Evolutionary conservation across 495 filamentous ascomycete species (phyloP).

Genomic region (Trichocladium uniseriatum): DNA sequence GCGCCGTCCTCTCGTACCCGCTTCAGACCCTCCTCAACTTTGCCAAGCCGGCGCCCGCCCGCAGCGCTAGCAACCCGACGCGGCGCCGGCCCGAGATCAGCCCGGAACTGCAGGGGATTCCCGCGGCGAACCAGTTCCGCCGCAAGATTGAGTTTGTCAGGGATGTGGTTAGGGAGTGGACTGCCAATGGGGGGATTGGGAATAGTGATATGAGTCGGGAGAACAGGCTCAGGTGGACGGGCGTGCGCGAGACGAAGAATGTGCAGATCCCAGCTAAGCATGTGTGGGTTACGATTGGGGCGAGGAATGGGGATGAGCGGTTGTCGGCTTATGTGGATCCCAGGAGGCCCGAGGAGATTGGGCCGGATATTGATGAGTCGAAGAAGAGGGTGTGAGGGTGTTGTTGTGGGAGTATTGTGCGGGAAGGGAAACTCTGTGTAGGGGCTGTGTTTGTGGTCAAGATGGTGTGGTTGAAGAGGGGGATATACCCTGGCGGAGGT

Average conservation of each 20-base stretch:
- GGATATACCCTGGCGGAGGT: neutral
- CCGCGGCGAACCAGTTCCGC: conserved; percentile 71
- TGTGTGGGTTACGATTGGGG: conserved; percentile 78
- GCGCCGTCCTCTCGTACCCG: conserved; percentile 51
- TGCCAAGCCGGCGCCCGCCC: conserved; percentile 32
- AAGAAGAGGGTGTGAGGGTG: neutral
- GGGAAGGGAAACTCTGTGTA: too few species aligned
- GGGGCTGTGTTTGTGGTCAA: too few species aligned
- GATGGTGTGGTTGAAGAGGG: neutral
- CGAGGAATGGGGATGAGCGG: conserved; percentile 59
- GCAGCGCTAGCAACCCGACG: conserved; percentile 25
- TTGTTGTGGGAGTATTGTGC: too few species aligned
- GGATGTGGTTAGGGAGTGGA: conserved; percentile 62
- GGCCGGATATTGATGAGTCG: conserved; percentile 39
- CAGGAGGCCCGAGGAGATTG: conserved; percentile 35
- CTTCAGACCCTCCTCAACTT: conserved; percentile 51
- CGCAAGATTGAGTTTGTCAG: conserved; percentile 69
- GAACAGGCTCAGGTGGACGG: conserved; percentile 55
- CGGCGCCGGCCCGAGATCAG: conserved; percentile 45
- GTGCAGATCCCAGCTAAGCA: conserved; percentile 53
- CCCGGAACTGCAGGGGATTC: conserved; percentile 50
- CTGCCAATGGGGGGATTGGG: conserved; percentile 60
- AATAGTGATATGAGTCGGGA: conserved; percentile 42
- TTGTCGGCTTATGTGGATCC: conserved; percentile 44
- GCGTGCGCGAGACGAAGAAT: conserved; percentile 52